These are phyloP conservation scores for Sugiyamaella xylanicola DNA, from an alignment of 1,139 yeast genomes.

Conservation along the genomic window DNA sequence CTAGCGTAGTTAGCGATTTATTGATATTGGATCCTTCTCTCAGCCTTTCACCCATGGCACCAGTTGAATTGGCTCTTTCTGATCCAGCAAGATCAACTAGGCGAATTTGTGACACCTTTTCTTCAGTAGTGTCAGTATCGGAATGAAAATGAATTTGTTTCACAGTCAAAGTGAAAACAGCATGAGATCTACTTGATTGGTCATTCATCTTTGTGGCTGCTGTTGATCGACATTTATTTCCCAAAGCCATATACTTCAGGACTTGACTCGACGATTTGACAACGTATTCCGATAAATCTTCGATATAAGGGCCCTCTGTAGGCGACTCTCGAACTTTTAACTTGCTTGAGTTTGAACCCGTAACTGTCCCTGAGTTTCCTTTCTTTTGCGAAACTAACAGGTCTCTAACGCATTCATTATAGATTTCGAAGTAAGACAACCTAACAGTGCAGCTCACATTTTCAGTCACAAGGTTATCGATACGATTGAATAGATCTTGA, in stretches of 20 bases:
- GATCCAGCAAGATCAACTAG: slow-evolving; percentile 84
- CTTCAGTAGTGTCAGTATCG: slow-evolving; percentile 53
- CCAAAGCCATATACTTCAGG: slow-evolving; percentile 47
- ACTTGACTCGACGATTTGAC: slow-evolving; percentile 53
- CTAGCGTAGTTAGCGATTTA: slow-evolving; percentile 72
- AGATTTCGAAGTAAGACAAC: slow-evolving; percentile 68
- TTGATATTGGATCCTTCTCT: slow-evolving; percentile 77
- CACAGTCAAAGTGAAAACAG: slow-evolving; percentile 65
- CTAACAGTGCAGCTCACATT: slow-evolving; percentile 56
- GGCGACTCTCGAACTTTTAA: slow-evolving; percentile 64
- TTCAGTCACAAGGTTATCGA: slow-evolving; percentile 45
- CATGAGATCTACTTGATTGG: slow-evolving; percentile 75
- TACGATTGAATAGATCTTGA: slow-evolving; percentile 53
- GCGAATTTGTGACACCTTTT: slow-evolving; percentile 63
- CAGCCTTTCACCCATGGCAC: slow-evolving; percentile 64
- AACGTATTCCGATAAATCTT: slow-evolving; percentile 54
- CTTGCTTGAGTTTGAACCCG: slow-evolving; percentile 31
- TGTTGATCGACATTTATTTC: slow-evolving; percentile 58
- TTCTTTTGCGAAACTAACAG: slow-evolving; percentile 41
- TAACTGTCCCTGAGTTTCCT: slow-evolving; percentile 9
- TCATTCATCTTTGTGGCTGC: slow-evolving; percentile 73
- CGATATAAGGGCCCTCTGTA: slow-evolving; percentile 68
- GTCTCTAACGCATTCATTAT: slow-evolving; percentile 71
- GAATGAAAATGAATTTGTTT: slow-evolving; percentile 55
- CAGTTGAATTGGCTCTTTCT: slow-evolving; percentile 65